These are phyloP conservation scores for Leccinum fallax DNA, from an alignment of 1,284 basidiomycete species.

Conservation along the genomic window DNA sequence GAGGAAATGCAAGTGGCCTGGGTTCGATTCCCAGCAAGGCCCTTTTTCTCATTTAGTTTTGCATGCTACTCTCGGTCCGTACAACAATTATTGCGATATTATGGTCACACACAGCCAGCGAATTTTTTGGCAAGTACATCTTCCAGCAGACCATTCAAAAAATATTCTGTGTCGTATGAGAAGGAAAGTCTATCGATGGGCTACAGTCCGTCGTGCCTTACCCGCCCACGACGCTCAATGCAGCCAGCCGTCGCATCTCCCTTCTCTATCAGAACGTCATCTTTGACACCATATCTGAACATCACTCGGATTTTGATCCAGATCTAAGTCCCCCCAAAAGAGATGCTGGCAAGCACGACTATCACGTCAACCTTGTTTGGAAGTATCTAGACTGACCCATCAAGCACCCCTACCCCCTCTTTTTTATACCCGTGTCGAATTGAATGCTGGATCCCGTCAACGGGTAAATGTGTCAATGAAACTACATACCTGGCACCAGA, in stretches of 20 bases:
- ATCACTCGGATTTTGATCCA: constrained; percentile 22
- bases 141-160: neutral
- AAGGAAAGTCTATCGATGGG: neutral
- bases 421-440: neutral
- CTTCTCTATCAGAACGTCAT: constrained; percentile 66
- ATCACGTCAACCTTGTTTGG: neutral
- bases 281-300: constrained; percentile 48
- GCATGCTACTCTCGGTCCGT: neutral
- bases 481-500: neutral
- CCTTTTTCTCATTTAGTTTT: neutral
- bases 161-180: neutral
- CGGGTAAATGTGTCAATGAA: neutral
- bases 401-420: neutral
- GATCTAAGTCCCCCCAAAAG: constrained; percentile 1
- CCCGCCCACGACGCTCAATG: constrained; percentile 57
- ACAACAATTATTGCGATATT: neutral
- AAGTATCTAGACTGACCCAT: neutral
- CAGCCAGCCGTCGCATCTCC: constrained; percentile 63
- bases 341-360: neutral
- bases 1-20: constrained; percentile 44
- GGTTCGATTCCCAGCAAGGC: constrained; percentile 47
- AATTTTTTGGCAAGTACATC: neutral
- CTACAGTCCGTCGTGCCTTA: constrained; percentile 14
- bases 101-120: neutral
- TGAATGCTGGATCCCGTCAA: neutral